Evolutionary conservation across 305 asterid genomes (phyloP).

Genomic region (Ilex paraguariensis): DNA sequence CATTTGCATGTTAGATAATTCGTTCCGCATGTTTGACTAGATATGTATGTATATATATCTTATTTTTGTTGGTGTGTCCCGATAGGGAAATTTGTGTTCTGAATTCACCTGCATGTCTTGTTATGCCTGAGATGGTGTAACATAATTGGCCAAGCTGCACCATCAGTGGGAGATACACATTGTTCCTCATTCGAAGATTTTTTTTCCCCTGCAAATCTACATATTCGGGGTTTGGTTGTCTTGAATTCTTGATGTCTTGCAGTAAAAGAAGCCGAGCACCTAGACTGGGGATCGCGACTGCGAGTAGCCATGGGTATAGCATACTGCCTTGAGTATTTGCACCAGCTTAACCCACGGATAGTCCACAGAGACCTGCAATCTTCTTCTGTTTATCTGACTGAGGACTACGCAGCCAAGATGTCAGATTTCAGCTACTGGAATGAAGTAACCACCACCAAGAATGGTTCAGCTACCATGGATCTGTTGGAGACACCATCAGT

Average conservation of each 20-base stretch:
- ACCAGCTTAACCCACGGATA: constrained; percentile 34
- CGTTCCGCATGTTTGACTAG: no score
- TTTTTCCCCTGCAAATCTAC: neutral
- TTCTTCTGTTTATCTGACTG: constrained; percentile 37
- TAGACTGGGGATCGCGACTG: constrained; percentile 40
- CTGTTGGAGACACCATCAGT: constrained; percentile 19
- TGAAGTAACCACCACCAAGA: constrained; percentile 19
- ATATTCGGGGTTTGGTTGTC: neutral
- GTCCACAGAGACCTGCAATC: constrained; percentile 35
- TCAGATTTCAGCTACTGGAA: constrained; percentile 33
- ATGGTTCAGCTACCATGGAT: constrained; percentile 15
- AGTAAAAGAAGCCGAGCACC: constrained; percentile 42
- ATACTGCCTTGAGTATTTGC: constrained; percentile 45
- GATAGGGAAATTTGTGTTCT: no score
- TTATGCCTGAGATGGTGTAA: no score
- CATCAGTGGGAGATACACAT: no score
- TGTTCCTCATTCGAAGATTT: no score
- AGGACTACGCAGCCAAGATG: constrained; percentile 47
- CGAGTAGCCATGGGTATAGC: constrained; percentile 48
- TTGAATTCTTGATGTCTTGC: constrained; percentile 5
- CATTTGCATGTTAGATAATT: no score
- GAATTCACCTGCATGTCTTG: no score
- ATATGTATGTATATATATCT: no score
- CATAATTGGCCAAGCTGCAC: no score
- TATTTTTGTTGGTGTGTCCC: no score